Percentiles rank a stretch among this genome's conserved stretches.
These are phyloP conservation scores for Astrothelium subdiscretum DNA, from an alignment of 495 filamentous ascomycete species.

Conservation along the genomic window DNA sequence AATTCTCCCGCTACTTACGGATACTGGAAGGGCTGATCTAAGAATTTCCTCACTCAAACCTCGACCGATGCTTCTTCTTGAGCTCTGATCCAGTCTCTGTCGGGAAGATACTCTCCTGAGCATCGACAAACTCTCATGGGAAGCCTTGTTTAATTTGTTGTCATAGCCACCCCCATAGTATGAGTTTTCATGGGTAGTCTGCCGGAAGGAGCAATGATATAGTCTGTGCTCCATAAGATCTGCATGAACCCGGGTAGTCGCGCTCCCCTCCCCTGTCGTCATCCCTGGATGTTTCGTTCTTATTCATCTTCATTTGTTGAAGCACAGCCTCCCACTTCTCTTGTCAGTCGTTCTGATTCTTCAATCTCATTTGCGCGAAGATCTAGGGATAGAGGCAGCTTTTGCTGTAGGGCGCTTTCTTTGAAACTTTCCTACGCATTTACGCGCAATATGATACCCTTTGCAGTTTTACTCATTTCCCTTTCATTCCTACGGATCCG, in stretches of 20 bases:
- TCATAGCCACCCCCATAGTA: too few relatives aligned
- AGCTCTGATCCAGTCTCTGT: too few relatives aligned
- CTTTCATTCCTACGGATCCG: not conserved
- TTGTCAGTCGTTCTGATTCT: not conserved
- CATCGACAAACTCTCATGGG: too few relatives aligned
- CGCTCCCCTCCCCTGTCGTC: not conserved
- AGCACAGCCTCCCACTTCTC: not conserved
- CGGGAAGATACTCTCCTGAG: too few relatives aligned
- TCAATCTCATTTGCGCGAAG: not conserved
- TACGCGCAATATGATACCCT: not conserved
- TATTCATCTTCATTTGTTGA: not conserved
- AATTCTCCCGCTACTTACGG: too few relatives aligned
- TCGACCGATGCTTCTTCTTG: too few relatives aligned
- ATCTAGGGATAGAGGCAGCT: not conserved
- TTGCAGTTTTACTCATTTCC: not conserved
- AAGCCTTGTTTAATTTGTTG: too few relatives aligned
- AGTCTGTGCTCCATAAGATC: not conserved
- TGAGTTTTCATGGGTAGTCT: too few relatives aligned
- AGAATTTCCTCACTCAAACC: too few relatives aligned
- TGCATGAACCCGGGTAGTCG: not conserved
- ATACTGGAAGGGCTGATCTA: too few relatives aligned
- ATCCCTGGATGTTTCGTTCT: not conserved
- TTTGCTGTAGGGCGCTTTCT: not conserved
- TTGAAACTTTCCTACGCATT: not conserved
- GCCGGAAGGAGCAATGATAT: not conserved